A percentile compares a stretch with the other conserved stretches of the same genome.
Evolutionary conservation across 1,284 basidiomycete genomes (phyloP).

Genomic region (Malassezia dermatis): DNA sequence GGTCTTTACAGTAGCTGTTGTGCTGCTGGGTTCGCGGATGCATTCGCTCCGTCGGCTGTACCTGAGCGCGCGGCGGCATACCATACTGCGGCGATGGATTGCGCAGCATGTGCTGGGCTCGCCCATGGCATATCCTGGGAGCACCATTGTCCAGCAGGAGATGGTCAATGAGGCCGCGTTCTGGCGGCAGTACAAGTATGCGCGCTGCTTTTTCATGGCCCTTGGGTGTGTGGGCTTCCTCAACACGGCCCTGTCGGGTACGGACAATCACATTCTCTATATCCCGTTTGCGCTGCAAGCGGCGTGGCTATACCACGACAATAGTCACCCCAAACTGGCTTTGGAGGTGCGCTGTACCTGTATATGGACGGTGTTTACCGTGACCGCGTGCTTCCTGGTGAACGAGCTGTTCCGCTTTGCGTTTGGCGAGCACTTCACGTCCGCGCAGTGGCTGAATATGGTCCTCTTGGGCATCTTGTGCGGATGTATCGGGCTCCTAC

Average conservation of each 20-base stretch:
- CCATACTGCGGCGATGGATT: background rate
- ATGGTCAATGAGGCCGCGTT: background rate
- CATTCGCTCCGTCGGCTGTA: constrained; percentile 1
- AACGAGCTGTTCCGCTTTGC: constrained; percentile 7
- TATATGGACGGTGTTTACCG: constrained; percentile 1
- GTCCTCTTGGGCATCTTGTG: background rate
- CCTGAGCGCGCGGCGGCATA: background rate
- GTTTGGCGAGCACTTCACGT: constrained; percentile 2
- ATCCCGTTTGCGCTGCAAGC: background rate
- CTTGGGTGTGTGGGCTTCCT: background rate
- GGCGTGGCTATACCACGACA: background rate
- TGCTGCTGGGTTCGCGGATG: background rate
- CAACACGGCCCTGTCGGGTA: background rate
- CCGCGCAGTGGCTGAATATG: background rate
- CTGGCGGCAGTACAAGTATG: background rate
- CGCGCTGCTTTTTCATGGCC: background rate
- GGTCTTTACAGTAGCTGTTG: background rate
- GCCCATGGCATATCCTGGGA: background rate
- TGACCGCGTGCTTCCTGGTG: background rate
- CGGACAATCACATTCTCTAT: background rate
- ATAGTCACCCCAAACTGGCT: background rate
- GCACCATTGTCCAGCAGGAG: background rate
- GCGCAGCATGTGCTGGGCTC: background rate
- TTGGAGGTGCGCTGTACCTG: constrained; percentile 1
- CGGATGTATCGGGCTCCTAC: background rate